Evolutionary conservation across 1,284 basidiomycete genomes (phyloP), one percentile per base, ranked within the genome.

Genomic region (Cryptococcus depauperatus): DNA sequence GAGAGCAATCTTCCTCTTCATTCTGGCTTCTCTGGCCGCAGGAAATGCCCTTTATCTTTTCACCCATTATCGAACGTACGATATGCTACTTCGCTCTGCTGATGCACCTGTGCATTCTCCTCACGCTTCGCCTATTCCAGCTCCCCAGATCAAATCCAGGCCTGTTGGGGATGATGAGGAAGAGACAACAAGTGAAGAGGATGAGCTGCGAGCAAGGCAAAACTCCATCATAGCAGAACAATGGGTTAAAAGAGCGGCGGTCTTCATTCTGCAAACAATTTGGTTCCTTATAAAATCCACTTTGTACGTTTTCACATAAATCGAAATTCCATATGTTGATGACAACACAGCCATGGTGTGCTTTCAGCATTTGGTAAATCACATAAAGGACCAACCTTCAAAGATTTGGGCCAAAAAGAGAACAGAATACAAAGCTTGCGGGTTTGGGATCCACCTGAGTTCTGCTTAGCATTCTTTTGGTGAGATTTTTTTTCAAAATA

Each of bases 371-470:
- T 67, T 22, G 62, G 64, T 14, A 55, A 52, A 38, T 52, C 56
- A 33, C 46, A 37, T n/a, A 21, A 43, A 16, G 34, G 25, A 2
- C 35, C 44, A 3, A 34, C 33, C 18, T 35, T 43, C 1, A 35
- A 40, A 13, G 37, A 37, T 5, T 32, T 47, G 11, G 45, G 41
- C 4, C 30, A 35, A 13, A 26, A 27, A 5, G 59, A 53, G 16
- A 60, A 66, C 34, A 58, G 54, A 37, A 68, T 71, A 33, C 67
- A 71, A 44, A 50, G 52, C 4, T 46, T 71, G 13, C 52, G 54
- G 11, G 62, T 71, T 14, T 71, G 69, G 69, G 68, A 71, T 48
- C 68, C 69, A 7, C 64, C 62, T 30, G 63, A 65, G 23, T 71
- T 70, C 52, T 64, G 61, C 44, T 57, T 70, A 19, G 61, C 64